Percentiles rank a stretch among this genome's conserved stretches.
Conservation (phyloP, 2,329 filamentous ascomycete genomes). For the Fusarium fracticaudum region DNA sequence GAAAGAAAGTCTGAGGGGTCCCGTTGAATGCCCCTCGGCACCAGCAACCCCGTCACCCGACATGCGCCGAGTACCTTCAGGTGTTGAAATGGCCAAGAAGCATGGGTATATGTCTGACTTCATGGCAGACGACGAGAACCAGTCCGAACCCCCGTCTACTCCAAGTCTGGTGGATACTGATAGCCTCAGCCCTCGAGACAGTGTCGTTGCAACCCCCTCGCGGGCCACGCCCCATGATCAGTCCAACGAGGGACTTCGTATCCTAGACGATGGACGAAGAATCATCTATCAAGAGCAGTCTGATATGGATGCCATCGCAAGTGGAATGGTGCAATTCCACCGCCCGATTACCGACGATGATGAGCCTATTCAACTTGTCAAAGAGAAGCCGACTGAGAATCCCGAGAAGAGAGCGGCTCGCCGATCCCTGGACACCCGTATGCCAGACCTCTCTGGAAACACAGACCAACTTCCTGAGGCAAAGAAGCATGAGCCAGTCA, state of each 20-base stretch:
- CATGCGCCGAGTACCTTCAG: constrained; percentile 38
- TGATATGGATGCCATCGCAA: constrained; percentile 38
- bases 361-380: constrained; percentile 36
- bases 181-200: constrained; percentile 44
- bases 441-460: constrained; percentile 33
- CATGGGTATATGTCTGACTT: constrained; percentile 43
- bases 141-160: constrained; percentile 44
- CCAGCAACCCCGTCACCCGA: constrained; percentile 26
- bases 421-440: constrained; percentile 32
- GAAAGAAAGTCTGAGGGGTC: constrained; percentile 33
- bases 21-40: constrained; percentile 27
- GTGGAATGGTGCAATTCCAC: constrained; percentile 37
- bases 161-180: constrained; percentile 46
- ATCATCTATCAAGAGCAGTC: constrained; percentile 42
- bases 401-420: constrained; percentile 9
- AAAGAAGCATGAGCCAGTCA: background rate
- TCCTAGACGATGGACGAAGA: constrained; percentile 41
- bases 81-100: constrained; percentile 43
- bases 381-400: constrained; percentile 19
- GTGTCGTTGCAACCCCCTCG: constrained; percentile 40
- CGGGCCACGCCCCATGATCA: constrained; percentile 34
- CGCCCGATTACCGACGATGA: constrained; percentile 36
- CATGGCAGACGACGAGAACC: constrained; percentile 43
- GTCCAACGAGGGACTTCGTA: constrained; percentile 42
- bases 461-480: background rate